Evolutionary conservation across 2,329 filamentous ascomycete genomes (phyloP), one percentile per base, ranked within the genome.

Genomic region (Fusarium pseudocircinatum): DNA sequence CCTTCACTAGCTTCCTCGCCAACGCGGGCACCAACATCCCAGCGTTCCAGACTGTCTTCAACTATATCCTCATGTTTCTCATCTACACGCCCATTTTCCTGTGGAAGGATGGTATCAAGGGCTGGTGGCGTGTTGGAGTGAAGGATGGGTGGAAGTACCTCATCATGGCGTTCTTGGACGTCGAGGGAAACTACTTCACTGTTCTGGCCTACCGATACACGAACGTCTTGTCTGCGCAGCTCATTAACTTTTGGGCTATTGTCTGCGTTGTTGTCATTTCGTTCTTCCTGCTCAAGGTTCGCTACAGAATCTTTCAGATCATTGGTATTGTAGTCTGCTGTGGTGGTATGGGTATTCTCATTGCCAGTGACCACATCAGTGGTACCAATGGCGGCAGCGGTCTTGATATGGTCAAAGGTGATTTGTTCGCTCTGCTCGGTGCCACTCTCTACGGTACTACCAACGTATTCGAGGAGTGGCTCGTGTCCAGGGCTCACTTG

Each of bases 241-340:
- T 99, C 59, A 94, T 99, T 84, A 98, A 98, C 87, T 98, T 98
- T 85, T 98, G 96, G 96, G 94, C 95, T 77, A 98, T 99, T 75
- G 94, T 97, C 57, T 91, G 96, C 71, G 96, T 99, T 28, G 94
- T 98, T 26, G 80, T 93, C 69, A 84, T 98, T 74, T 97, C 94
- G 34, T 95, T 97, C 84, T 75, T 91, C 72, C 86, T 98, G 77
- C 89, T 99, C 65, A 89, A 88, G 75, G 96, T 99, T 49, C 93
- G 96, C 78, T 99, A 99, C 87, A 94, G 95, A 84, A 85, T 89
- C 80, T 90, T 93, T 66, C 96, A 98, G 85, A 90, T 97, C 77
- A 76, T 89, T 37, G 96, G 96, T 63, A 98, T 99, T 81, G 79
- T 98, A 54, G 86, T 98, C 82, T 96, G 94, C 86, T 95, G 95